phyloP scores from a whole-genome alignment of 257 asterid species.

The Solanum bulbocastanum region DNA sequence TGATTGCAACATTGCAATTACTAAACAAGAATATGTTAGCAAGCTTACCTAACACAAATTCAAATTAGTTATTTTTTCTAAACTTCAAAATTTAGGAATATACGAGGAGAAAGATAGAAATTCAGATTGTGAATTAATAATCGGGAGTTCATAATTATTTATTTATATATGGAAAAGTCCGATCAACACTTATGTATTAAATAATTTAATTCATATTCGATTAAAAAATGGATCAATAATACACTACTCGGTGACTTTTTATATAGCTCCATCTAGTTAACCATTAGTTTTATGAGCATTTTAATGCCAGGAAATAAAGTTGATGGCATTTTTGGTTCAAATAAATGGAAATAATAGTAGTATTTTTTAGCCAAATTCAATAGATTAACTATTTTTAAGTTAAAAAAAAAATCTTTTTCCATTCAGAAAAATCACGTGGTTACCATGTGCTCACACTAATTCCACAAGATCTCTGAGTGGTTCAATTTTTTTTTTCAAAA shows the following conservation, averaged over 20 bases:
- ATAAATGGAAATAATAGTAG: background rate
- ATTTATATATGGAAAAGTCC: background rate
- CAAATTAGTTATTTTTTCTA: background rate
- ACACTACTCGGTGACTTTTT: background rate
- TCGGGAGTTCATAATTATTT: background rate
- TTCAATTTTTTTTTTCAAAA: background rate
- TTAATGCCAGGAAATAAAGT: background rate
- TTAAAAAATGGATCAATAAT: background rate
- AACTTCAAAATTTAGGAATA: background rate
- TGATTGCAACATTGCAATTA: background rate
- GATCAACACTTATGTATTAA: too few relatives aligned
- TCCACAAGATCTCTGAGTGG: background rate
- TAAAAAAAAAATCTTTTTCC: background rate
- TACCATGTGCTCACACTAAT: background rate
- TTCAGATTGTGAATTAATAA: rapidly evolving
- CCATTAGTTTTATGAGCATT: background rate
- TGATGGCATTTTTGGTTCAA: background rate
- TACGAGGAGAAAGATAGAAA: background rate
- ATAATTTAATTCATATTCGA: background rate
- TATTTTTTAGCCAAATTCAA: background rate
- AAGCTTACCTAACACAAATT: rapidly evolving
- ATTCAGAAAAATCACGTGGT: background rate
- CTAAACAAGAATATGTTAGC: background rate
- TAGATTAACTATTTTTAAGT: background rate
- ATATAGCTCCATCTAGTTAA: background rate